Percentiles rank a stretch among this genome's conserved stretches.
Evolutionary conservation across 805 yeast genomes (phyloP).

Genomic region (Brettanomyces bruxellensis): DNA sequence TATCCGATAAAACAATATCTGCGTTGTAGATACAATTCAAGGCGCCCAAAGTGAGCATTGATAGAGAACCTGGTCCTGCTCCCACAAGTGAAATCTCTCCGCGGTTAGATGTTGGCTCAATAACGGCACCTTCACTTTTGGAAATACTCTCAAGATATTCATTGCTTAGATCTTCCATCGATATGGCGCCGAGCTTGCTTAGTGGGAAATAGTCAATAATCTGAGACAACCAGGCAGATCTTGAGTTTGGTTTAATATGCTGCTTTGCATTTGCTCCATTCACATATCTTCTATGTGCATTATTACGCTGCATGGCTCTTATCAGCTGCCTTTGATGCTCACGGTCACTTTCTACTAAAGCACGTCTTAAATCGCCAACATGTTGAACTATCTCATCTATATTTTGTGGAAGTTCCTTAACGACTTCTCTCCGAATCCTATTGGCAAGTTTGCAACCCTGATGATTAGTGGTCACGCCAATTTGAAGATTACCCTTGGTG

Average conservation of each 20-base stretch:
- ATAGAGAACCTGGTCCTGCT: constrained; percentile 86
- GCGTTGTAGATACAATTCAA: constrained; percentile 71
- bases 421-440: constrained; percentile 67
- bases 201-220: constrained; percentile 88
- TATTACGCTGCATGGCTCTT: constrained; percentile 23
- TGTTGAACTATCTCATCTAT: constrained; percentile 60
- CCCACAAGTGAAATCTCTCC: constrained; percentile 82
- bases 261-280: constrained; percentile 30
- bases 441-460: constrained; percentile 84
- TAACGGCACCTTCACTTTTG: constrained; percentile 1
- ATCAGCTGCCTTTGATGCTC: neutral
- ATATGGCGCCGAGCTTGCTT: constrained; percentile 46
- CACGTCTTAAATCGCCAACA: constrained; percentile 58
- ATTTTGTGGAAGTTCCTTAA: constrained; percentile 55
- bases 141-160: constrained; percentile 4
- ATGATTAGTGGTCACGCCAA: constrained; percentile 80
- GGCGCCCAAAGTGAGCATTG: constrained; percentile 80
- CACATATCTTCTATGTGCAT: constrained; percentile 38
- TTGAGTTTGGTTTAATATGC: constrained; percentile 39
- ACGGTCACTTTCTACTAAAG: constrained; percentile 6
- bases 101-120: constrained; percentile 3
- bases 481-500: constrained; percentile 57
- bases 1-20: constrained; percentile 81
- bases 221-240: constrained; percentile 82
- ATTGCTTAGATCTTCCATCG: constrained; percentile 46